These are phyloP conservation scores for Coemansia sp. DNA, from an alignment of 192 early-diverging fungal species.

Conservation along the genomic window DNA sequence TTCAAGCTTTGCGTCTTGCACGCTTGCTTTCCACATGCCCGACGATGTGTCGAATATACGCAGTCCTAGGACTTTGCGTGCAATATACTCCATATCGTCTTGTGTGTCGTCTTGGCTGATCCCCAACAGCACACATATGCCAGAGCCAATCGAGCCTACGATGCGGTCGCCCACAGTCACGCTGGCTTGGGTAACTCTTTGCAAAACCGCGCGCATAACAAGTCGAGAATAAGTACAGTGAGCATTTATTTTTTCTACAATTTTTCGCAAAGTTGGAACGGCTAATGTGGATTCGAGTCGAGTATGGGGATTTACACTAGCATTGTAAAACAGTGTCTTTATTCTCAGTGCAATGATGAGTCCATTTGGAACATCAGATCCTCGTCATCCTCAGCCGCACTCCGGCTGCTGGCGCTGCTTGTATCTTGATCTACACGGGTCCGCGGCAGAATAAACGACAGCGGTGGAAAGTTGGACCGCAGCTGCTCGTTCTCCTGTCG, in stretches of 20 bases:
- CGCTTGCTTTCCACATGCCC: constrained; percentile 80
- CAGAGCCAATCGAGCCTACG: constrained; percentile 77
- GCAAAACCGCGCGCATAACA: constrained; percentile 65
- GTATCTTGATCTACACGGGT: constrained; percentile 18
- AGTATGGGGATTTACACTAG: too few relatives aligned
- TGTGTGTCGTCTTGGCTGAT: constrained; percentile 66
- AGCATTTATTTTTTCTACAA: constrained; percentile 5
- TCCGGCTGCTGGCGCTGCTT: not conserved
- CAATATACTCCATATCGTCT: constrained; percentile 84
- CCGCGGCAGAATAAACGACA: constrained; percentile 52
- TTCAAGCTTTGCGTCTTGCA: constrained; percentile 70
- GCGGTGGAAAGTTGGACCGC: constrained; percentile 47
- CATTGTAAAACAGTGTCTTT: too few relatives aligned
- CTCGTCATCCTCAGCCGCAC: constrained; percentile 19
- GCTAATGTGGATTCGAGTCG: too few relatives aligned
- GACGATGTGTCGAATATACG: constrained; percentile 73
- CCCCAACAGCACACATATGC: constrained; percentile 75
- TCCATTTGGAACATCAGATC: constrained; percentile 56
- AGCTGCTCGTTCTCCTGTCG: constrained; percentile 16
- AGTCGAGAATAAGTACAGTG: not conserved
- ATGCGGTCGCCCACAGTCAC: constrained; percentile 71
- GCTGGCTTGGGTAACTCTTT: constrained; percentile 62
- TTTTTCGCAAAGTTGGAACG: not conserved
- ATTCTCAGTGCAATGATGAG: constrained; percentile 16
- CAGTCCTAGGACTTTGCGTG: constrained; percentile 75